phyloP scores from a whole-genome alignment of 1,284 basidiomycete species.

The Neonothopanus nambi region DNA sequence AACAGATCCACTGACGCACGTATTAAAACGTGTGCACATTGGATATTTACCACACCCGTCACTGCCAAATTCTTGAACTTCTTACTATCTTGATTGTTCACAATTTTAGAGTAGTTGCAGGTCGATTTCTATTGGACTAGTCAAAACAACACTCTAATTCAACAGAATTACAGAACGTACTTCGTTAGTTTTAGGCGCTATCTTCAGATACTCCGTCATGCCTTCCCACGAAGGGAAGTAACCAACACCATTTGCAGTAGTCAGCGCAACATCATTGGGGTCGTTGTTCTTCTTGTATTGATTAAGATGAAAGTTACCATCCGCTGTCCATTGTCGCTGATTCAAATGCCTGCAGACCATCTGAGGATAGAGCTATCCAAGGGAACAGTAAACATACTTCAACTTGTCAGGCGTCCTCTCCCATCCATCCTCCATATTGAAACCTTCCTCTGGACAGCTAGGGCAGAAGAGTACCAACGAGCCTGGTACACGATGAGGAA shows the following conservation, averaged over 20 bases:
- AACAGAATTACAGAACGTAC: not conserved
- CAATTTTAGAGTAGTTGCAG: slow-evolving; percentile 25
- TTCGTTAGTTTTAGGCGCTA: slow-evolving; percentile 8
- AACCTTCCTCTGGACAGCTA: slow-evolving; percentile 20
- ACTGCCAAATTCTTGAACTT: slow-evolving; percentile 30
- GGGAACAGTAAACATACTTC: not conserved
- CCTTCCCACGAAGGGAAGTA: too few relatives aligned
- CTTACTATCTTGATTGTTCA: slow-evolving; percentile 27
- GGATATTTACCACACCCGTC: slow-evolving; percentile 25
- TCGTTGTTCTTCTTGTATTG: too few relatives aligned
- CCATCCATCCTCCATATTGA: slow-evolving; percentile 22
- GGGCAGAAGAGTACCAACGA: slow-evolving; percentile 22
- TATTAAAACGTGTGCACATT: slow-evolving; percentile 29
- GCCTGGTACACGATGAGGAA: slow-evolving; percentile 17
- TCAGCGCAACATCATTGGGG: too few relatives aligned
- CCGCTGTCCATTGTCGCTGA: too few relatives aligned
- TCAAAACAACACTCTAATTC: not conserved
- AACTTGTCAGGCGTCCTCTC: slow-evolving; percentile 10
- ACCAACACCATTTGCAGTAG: too few relatives aligned
- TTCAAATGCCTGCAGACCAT: slow-evolving; percentile 23
- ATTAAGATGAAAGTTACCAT: too few relatives aligned
- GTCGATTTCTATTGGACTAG: slow-evolving; percentile 21
- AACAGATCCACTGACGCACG: too few relatives aligned
- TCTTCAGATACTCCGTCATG: slow-evolving; percentile 3
- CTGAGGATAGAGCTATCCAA: not conserved